Evolutionary conservation across 768 basidiomycete genomes (phyloP).

Genomic region (Boletus tylopilopsis): DNA sequence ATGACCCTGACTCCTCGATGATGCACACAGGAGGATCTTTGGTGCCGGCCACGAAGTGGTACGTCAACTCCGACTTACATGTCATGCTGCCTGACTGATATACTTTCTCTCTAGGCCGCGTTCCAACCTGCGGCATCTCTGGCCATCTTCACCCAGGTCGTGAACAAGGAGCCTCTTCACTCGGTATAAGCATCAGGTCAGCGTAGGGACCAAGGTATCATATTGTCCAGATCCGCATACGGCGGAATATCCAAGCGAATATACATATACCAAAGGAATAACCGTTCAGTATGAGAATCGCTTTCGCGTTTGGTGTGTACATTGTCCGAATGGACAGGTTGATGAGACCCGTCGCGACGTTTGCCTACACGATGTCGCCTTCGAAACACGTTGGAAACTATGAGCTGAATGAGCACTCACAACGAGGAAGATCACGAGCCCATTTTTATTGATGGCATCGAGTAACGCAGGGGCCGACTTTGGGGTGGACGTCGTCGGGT

Average conservation of each 20-base stretch:
- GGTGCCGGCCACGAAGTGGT: slow-evolving; percentile 63
- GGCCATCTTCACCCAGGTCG: slow-evolving; percentile 55
- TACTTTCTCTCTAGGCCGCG: slow-evolving; percentile 46
- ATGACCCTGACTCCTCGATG: not conserved
- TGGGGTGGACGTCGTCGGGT: slow-evolving; percentile 15
- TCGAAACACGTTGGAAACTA: not conserved
- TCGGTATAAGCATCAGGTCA: slow-evolving; percentile 34
- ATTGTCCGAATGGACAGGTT: slow-evolving; percentile 82
- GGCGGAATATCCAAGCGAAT: slow-evolving; percentile 56
- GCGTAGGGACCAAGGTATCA: not conserved
- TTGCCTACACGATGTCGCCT: slow-evolving; percentile 54
- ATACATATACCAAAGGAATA: slow-evolving; percentile 61
- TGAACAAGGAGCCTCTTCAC: slow-evolving; percentile 49
- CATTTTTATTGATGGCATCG: slow-evolving; percentile 80
- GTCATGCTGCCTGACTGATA: not conserved
- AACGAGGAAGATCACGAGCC: slow-evolving; percentile 73
- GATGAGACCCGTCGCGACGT: slow-evolving; percentile 78
- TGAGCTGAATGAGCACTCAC: slow-evolving; percentile 43
- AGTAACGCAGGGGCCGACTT: slow-evolving; percentile 50
- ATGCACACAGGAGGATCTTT: slow-evolving; percentile 45
- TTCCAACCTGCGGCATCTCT: slow-evolving; percentile 58
- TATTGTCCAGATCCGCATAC: slow-evolving; percentile 32
- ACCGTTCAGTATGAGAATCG: slow-evolving; percentile 56
- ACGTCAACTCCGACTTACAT: slow-evolving; percentile 20
- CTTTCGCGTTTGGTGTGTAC: slow-evolving; percentile 55